Percentiles rank a stretch among this genome's conserved stretches.
phyloP scores from a whole-genome alignment of 2,329 filamentous ascomycete genomes.

The Aspergillus spinulosporus region DNA sequence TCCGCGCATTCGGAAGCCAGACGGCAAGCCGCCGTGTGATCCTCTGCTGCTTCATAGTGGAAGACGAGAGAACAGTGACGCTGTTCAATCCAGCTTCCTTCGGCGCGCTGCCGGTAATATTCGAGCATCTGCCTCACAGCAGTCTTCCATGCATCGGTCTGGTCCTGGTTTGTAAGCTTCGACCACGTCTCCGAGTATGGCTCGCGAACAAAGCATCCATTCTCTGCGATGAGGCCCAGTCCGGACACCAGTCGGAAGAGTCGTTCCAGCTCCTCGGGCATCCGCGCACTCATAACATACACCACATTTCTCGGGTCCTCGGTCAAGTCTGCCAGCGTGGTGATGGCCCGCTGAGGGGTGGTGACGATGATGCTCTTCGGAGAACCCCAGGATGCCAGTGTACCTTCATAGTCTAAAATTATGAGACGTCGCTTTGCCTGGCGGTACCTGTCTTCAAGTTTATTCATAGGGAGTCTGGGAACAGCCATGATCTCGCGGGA shows the following conservation, averaged over 20 bases:
- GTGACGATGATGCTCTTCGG: slow-evolving; percentile 81
- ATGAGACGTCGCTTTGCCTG: slow-evolving; percentile 71
- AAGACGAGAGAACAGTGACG: slow-evolving; percentile 90
- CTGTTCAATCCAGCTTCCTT: slow-evolving; percentile 84
- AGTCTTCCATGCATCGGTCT: slow-evolving; percentile 76
- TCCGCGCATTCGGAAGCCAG: slow-evolving; percentile 88
- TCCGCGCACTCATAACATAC: slow-evolving; percentile 90
- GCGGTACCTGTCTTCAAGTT: slow-evolving; percentile 66
- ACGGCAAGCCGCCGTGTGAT: slow-evolving; percentile 71
- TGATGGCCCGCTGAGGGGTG: slow-evolving; percentile 81
- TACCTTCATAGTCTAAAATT: slow-evolving; percentile 92
- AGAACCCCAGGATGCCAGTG: slow-evolving; percentile 81
- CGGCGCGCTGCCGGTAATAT: slow-evolving; percentile 87
- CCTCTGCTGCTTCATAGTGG: slow-evolving; percentile 81
- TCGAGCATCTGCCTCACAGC: slow-evolving; percentile 78
- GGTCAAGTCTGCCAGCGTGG: slow-evolving; percentile 77
- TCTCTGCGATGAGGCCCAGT: slow-evolving; percentile 88
- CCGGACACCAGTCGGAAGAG: slow-evolving; percentile 81
- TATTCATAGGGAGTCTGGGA: slow-evolving; percentile 72
- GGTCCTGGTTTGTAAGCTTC: slow-evolving; percentile 70
- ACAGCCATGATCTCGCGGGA: slow-evolving; percentile 81
- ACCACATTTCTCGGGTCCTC: slow-evolving; percentile 79
- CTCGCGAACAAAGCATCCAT: slow-evolving; percentile 84
- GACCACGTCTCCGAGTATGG: slow-evolving; percentile 70
- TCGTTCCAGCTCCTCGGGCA: slow-evolving; percentile 82